These are phyloP conservation scores for Apiotrichum siamense DNA, from an alignment of 1,284 basidiomycete genomes.

Conservation along the genomic window DNA sequence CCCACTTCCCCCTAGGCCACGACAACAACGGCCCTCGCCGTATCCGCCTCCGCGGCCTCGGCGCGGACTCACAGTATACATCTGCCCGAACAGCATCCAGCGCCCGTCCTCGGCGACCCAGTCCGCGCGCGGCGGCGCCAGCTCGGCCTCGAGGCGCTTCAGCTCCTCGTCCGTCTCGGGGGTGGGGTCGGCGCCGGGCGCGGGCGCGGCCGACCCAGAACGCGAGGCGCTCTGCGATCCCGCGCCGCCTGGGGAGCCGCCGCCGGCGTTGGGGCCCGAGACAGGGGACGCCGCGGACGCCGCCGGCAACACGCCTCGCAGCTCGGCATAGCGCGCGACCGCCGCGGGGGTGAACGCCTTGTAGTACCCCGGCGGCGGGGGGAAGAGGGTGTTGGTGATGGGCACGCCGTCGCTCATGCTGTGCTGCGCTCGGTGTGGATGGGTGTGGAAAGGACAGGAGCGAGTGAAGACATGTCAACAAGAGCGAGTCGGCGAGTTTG, in stretches of 20 bases:
- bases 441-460: no score
- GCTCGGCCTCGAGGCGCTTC: constrained; percentile 14
- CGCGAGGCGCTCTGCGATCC: neutral
- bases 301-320: neutral
- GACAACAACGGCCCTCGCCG: no score
- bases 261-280: no score
- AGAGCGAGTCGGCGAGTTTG: no score
- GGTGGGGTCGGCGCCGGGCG: neutral
- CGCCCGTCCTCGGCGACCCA: constrained; percentile 40
- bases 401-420: constrained; percentile 22
- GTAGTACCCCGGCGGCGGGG: constrained; percentile 41
- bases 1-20: no score
- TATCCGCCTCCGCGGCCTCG: no score
- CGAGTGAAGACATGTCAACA: no score
- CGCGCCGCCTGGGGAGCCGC: no score
- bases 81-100: constrained; percentile 41
- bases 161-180: constrained; percentile 16
- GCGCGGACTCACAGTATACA: constrained; percentile 29
- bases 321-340: constrained; percentile 19
- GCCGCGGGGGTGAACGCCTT: constrained; percentile 30
- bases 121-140: constrained; percentile 29
- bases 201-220: neutral
- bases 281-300: neutral
- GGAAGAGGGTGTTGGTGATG: constrained; percentile 44
- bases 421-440: no score